These are phyloP conservation scores for Vararia minispora DNA, from an alignment of 768 basidiomycete genomes.

Conservation along the genomic window DNA sequence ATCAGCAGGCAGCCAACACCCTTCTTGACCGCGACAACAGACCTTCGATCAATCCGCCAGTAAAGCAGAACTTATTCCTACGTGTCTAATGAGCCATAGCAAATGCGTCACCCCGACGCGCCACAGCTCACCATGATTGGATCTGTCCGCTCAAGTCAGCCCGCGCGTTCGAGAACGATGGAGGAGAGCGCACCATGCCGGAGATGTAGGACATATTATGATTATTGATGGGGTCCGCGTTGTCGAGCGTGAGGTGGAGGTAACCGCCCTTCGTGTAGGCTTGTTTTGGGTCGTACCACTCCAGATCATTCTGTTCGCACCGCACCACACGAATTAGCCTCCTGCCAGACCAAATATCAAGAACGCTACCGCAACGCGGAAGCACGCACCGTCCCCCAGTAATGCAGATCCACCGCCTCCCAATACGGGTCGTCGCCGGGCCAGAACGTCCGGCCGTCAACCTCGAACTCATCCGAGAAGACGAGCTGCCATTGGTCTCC, in stretches of 20 bases:
- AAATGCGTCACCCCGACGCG: constrained; percentile 18
- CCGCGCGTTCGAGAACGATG: not conserved
- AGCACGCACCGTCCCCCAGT: constrained; percentile 47
- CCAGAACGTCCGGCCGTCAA: constrained; percentile 31
- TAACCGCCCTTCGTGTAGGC: constrained; percentile 41
- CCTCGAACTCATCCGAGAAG: constrained; percentile 35
- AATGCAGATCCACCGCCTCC: constrained; percentile 27
- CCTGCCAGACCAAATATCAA: no score
- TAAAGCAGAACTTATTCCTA: constrained; percentile 71
- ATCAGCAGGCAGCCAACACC: not conserved
- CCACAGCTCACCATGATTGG: constrained; percentile 21
- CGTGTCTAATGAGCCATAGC: no score
- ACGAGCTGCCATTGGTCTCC: constrained; percentile 26
- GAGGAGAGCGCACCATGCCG: constrained; percentile 22
- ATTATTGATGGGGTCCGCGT: constrained; percentile 24
- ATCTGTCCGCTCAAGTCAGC: constrained; percentile 2
- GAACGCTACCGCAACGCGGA: no score
- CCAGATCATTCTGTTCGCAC: constrained; percentile 25
- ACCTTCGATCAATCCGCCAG: constrained; percentile 58
- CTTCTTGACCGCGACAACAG: not conserved
- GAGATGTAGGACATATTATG: constrained; percentile 35
- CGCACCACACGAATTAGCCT: no score
- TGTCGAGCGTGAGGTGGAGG: constrained; percentile 36
- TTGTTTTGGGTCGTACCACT: constrained; percentile 48
- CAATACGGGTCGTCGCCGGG: constrained; percentile 35